Base-by-base conservation (phyloP, 768 basidiomycete genomes). In the Tulasnella calospora region DNA sequence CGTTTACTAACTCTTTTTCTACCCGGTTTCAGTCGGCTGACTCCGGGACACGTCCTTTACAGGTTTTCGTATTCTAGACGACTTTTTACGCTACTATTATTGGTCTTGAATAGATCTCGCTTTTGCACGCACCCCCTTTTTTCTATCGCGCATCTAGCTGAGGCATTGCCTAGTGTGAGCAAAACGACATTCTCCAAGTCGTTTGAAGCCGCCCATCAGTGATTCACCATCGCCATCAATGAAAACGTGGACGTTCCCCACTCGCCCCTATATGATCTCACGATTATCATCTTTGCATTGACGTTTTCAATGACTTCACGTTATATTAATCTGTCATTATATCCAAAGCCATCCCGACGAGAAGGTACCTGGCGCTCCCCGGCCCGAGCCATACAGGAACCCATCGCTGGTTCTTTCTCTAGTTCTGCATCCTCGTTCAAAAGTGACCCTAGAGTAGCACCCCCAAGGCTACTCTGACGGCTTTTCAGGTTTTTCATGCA, bases 401-500 rank as follows among this genome's bases (percentile, higher is more conserved):
- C 44, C 44, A 19, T n/a, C 51, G 23, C 51, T 19, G 21, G 12
- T 51, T 13, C 51, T 23, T 51, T 51, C 23, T 12, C 0, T 3
- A 12, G 9, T n/a, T 6, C 51, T n/a, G 5, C 44, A 44, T 23
- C 23, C n/a, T 51, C 61, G 17, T 35, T 67, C 33, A 15, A 33
- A 35, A 8, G 1, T 35, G 15, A 12, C 12, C 61, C 15, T 5
- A 23, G 1, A 30, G 30, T 8, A 67, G 27, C 61, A 67, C 61
- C 13, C 3, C 30, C 1, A 17, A 23, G 6, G 9, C 61, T 67
- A 51, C 51, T 35, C 2, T 17, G 12, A 27, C 7, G 61, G 12
- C 19, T 27, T 81, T 80, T 93, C 90, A 80, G 61, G 27, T 8
- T 27, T 81, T 80, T 93, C 90, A 79, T 92, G 91, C 5, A 94